Conservation (phyloP, 768 basidiomycete species). For the Sporobolomyces phaffii region DNA sequence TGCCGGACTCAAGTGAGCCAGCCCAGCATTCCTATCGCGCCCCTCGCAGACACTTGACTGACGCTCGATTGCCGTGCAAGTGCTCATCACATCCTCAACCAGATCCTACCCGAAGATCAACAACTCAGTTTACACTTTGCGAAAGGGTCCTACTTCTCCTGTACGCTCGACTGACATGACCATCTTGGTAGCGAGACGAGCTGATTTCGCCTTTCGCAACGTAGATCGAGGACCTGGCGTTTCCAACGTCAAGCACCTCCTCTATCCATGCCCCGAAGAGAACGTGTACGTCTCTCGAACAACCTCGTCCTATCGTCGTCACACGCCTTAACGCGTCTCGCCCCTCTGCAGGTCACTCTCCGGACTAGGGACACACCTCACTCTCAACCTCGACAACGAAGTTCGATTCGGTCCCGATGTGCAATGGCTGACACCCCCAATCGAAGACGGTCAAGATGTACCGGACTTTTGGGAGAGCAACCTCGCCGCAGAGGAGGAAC, state of each 20-base stretch:
- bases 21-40: conserved; percentile 54
- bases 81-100: conserved; percentile 41
- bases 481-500: conserved; percentile 60
- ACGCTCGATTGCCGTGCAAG: conserved; percentile 17
- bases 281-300: conserved; percentile 43
- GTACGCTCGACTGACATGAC: background rate
- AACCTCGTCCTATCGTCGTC: background rate
- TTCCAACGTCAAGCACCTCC: conserved; percentile 61
- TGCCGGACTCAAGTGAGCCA: conserved; percentile 59
- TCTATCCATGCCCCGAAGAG: conserved; percentile 76
- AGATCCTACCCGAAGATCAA: conserved; percentile 33
- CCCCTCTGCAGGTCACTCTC: conserved; percentile 53
- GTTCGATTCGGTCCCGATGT: conserved; percentile 89
- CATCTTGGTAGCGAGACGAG: background rate
- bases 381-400: conserved; percentile 69
- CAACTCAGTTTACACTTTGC: conserved; percentile 60
- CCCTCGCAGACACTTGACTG: background rate
- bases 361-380: conserved; percentile 81
- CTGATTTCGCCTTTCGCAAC: no score
- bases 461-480: conserved; percentile 70
- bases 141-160: conserved; percentile 79
- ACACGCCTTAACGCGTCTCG: background rate
- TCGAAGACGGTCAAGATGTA: conserved; percentile 48
- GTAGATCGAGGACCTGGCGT: conserved; percentile 67
- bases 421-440: conserved; percentile 65